Conservation (phyloP, 495 filamentous ascomycete genomes). For the Talaromyces stipitatus region DNA sequence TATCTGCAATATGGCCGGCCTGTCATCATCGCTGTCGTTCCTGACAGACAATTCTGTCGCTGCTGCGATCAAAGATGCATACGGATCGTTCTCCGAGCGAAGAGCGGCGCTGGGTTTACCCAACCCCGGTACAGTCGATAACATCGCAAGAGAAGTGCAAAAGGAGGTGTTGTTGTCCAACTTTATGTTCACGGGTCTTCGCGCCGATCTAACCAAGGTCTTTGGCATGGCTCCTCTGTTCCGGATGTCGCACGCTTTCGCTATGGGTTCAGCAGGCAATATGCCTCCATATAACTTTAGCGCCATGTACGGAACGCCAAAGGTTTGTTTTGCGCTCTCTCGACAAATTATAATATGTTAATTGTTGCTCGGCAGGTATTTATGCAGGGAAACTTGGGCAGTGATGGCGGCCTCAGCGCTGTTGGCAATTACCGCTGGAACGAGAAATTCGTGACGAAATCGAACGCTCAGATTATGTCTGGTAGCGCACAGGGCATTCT, state of each 20-base stretch:
- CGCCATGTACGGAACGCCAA: conserved; percentile 83
- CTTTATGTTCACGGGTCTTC: conserved; percentile 89
- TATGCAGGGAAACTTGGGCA: conserved; percentile 91
- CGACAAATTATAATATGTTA: neutral
- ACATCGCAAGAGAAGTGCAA: conserved; percentile 84
- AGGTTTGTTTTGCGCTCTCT: conserved; percentile 49
- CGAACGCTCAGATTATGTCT: conserved; percentile 70
- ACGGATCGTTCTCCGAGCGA: conserved; percentile 73
- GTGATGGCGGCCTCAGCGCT: conserved; percentile 71
- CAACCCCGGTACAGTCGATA: conserved; percentile 89
- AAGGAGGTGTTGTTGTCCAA: conserved; percentile 92
- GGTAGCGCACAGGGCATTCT: conserved; percentile 63
- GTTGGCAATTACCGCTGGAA: conserved; percentile 88
- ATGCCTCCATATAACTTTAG: conserved; percentile 91
- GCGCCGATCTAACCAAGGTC: conserved; percentile 91
- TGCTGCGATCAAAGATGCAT: conserved; percentile 64
- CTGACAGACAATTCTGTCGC: conserved; percentile 65
- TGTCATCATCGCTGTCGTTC: conserved; percentile 53
- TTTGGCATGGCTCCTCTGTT: conserved; percentile 90
- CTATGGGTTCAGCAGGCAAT: conserved; percentile 74
- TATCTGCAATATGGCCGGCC: conserved; percentile 24
- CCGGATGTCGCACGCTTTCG: conserved; percentile 93
- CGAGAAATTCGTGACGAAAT: conserved; percentile 68
- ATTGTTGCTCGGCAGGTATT: conserved; percentile 64
- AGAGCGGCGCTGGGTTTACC: conserved; percentile 79